Conservation (phyloP, 306 rosid species). For the Mucuna pruriens region DNA sequence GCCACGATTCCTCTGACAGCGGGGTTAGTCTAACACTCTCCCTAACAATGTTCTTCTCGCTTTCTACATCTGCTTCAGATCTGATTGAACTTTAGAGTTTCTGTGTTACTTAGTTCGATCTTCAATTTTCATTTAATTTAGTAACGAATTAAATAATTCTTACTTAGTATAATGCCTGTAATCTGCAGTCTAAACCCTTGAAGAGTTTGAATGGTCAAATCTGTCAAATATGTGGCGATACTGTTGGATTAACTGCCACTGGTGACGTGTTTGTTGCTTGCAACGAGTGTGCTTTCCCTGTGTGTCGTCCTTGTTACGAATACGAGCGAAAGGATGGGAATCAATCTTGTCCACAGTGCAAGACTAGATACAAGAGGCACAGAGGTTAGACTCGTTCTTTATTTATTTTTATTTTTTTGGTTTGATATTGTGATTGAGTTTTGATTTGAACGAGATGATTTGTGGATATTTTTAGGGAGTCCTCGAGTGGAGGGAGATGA, state of each 20-base stretch:
- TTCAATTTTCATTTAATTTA: not conserved
- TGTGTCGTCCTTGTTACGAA: conserved; percentile 94
- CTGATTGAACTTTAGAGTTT: conserved; percentile 1
- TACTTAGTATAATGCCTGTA: conserved; percentile 4
- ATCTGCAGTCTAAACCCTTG: conserved; percentile 77
- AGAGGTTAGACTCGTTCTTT: conserved; percentile 63
- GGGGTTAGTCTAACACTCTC: conserved; percentile 60
- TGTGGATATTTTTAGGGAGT: conserved; percentile 76
- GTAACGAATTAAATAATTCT: not conserved
- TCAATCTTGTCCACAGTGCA: conserved; percentile 96
- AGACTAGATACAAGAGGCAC: conserved; percentile 93
- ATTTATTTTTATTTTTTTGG: not conserved
- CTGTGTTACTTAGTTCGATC: conserved; percentile 23
- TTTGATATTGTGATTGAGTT: not conserved
- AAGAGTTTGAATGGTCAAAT: conserved; percentile 80
- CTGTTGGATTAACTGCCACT: conserved; percentile 70
- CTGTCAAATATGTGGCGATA: conserved; percentile 94
- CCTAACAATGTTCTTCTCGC: conserved; percentile 21
- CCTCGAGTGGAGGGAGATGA: conserved; percentile 96
- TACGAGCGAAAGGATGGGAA: conserved; percentile 95
- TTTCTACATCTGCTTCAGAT: conserved; percentile 42
- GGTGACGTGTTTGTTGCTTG: conserved; percentile 98
- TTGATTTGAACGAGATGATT: conserved; percentile 30
- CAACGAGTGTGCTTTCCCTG: conserved; percentile 96
- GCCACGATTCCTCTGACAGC: conserved; percentile 87